phyloP scores from a whole-genome alignment of 2,329 filamentous ascomycete genomes.

The Aspergillus unguis region DNA sequence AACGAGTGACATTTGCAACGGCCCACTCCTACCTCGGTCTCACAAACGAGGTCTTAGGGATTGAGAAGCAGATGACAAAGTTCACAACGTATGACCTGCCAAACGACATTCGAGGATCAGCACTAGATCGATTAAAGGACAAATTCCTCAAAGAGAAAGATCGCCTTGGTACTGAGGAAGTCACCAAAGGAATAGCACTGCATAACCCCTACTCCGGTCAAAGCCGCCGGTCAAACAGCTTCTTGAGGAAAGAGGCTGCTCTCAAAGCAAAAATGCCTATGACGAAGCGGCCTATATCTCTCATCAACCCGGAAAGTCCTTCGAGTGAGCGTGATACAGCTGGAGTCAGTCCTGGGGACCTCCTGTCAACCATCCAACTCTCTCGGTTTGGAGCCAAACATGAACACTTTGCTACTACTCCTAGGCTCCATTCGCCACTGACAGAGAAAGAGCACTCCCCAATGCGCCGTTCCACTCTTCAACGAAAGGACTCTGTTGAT shows the following conservation, averaged over 20 bases:
- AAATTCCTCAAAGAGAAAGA: constrained; percentile 87
- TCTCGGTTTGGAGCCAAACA: constrained; percentile 58
- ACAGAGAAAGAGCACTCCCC: constrained; percentile 41
- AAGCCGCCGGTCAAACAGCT: constrained; percentile 68
- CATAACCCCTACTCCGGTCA: constrained; percentile 72
- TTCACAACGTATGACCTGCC: constrained; percentile 90
- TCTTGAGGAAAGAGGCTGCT: constrained; percentile 73
- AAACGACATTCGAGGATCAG: constrained; percentile 80
- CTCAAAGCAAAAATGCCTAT: constrained; percentile 61
- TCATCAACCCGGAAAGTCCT: constrained; percentile 17
- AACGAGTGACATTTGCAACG: constrained; percentile 90
- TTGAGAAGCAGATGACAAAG: constrained; percentile 88
- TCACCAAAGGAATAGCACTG: constrained; percentile 87
- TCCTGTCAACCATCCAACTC: constrained; percentile 73
- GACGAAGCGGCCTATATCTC: constrained; percentile 34
- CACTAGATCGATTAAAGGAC: constrained; percentile 80
- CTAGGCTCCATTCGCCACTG: constrained; percentile 38
- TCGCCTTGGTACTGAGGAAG: constrained; percentile 73
- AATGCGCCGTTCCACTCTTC: constrained; percentile 45
- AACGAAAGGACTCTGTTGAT: constrained; percentile 76
- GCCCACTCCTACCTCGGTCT: constrained; percentile 92
- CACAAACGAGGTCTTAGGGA: constrained; percentile 85
- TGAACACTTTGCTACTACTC: constrained; percentile 34
- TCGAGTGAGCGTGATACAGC: constrained; percentile 32
- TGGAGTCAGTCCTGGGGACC: constrained; percentile 68